Evolutionary conservation across 164 flowering plant genomes (phyloP).

Genomic region (Berberis thunbergii): DNA sequence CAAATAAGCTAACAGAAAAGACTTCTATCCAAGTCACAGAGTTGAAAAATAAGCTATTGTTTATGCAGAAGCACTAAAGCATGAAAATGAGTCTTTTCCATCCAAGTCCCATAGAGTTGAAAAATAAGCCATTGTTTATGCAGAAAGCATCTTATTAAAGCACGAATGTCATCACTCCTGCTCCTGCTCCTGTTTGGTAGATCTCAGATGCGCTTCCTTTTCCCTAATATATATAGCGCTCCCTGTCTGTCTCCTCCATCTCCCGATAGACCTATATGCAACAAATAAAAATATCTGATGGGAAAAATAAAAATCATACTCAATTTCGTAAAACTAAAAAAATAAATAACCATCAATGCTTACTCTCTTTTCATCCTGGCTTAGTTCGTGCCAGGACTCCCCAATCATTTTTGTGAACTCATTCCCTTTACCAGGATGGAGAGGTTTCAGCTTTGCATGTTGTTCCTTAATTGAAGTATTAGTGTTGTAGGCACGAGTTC

Average conservation of each 20-base stretch:
- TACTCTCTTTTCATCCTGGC: conserved; percentile 55
- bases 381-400: conserved; percentile 65
- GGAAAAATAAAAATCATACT: background rate
- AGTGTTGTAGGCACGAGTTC: conserved; percentile 74
- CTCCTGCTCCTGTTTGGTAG: no score
- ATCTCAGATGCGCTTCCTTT: background rate
- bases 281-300: background rate
- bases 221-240: no score
- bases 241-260: background rate
- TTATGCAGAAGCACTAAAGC: no score
- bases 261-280: background rate
- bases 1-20: no score
- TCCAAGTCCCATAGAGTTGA: no score
- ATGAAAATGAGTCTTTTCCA: no score
- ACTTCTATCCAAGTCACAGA: no score
- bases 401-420: conserved; percentile 89
- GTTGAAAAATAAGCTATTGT: no score
- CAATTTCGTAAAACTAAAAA: no score
- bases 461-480: conserved; percentile 74
- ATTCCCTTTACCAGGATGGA: conserved; percentile 58
- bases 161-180: no score
- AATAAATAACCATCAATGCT: conserved; percentile 1
- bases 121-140: no score
- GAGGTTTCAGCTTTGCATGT: conserved; percentile 58
- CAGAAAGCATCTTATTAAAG: no score